Evolutionary conservation across 2,329 filamentous ascomycete genomes (phyloP).

Genomic region (Ophiognomonia clavigignenti-juglandacearum): DNA sequence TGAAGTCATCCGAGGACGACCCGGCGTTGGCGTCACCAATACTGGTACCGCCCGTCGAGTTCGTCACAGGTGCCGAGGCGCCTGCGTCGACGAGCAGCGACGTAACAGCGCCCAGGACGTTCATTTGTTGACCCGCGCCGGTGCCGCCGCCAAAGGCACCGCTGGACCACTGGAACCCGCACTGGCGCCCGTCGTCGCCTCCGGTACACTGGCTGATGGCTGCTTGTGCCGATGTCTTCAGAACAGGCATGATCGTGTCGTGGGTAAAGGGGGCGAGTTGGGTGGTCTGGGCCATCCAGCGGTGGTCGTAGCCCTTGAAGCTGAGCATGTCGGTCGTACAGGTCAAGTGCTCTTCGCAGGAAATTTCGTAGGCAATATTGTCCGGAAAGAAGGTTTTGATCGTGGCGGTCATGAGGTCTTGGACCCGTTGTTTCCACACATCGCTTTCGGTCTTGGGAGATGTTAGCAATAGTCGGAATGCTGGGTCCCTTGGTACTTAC

Average conservation of each 20-base stretch:
- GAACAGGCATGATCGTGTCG: constrained; percentile 12
- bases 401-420: constrained; percentile 12
- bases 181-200: constrained; percentile 31
- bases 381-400: constrained; percentile 31
- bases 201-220: constrained; percentile 16
- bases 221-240: constrained; percentile 11
- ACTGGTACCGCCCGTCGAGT: constrained; percentile 22
- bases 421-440: constrained; percentile 14
- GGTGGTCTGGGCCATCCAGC: constrained; percentile 15
- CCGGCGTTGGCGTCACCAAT: constrained; percentile 22
- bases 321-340: constrained; percentile 18
- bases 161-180: constrained; percentile 49
- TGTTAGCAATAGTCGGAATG: too few species aligned
- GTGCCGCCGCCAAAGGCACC: constrained; percentile 42
- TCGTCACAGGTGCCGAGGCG: constrained; percentile 17
- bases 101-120: constrained; percentile 46
- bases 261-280: constrained; percentile 16
- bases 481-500: constrained; percentile 34
- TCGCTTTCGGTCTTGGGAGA: constrained; percentile 15
- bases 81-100: constrained; percentile 32
- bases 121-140: constrained; percentile 52
- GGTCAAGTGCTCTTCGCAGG: constrained; percentile 15
- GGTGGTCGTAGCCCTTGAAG: constrained; percentile 17
- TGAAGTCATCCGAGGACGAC: constrained; percentile 19
- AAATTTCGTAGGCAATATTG: constrained; percentile 15